These are phyloP conservation scores for Chlorencoelia australis DNA, from an alignment of 2,329 filamentous ascomycete species.

Conservation along the genomic window DNA sequence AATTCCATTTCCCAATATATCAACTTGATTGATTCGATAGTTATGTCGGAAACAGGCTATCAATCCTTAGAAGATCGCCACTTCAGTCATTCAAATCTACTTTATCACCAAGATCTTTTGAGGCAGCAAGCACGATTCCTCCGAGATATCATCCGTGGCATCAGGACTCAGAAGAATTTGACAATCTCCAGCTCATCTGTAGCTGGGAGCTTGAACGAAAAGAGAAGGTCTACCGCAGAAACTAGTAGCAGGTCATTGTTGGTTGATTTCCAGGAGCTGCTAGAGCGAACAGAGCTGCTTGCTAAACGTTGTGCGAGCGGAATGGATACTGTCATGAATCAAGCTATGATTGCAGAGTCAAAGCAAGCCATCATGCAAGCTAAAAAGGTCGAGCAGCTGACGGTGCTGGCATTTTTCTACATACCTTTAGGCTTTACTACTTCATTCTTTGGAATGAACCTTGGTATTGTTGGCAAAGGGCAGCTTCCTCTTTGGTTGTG, in stretches of 20 bases:
- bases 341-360: slow-evolving; percentile 19
- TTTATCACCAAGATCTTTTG: slow-evolving; percentile 1
- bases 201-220: not conserved
- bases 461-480: slow-evolving; percentile 1
- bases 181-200: not conserved
- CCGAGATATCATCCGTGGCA: not conserved
- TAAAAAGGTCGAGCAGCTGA: slow-evolving; percentile 20
- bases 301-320: not conserved
- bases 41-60: not conserved
- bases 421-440: slow-evolving; percentile 21
- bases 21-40: slow-evolving; percentile 1
- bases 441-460: slow-evolving; percentile 16
- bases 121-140: not conserved
- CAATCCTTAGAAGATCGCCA: not conserved
- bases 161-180: not conserved
- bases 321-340: slow-evolving; percentile 11
- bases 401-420: slow-evolving; percentile 22
- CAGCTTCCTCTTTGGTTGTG: slow-evolving; percentile 3
- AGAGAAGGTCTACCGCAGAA: no score
- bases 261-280: slow-evolving; percentile 1
- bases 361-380: slow-evolving; percentile 20
- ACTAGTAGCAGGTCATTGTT: no score
- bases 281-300: not conserved
- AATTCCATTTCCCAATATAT: slow-evolving; percentile 9
- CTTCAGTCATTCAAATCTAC: slow-evolving; percentile 2